Evolutionary conservation across 352 stramenopile genomes (phyloP).

Genomic region (Phytophthora uliginosa): DNA sequence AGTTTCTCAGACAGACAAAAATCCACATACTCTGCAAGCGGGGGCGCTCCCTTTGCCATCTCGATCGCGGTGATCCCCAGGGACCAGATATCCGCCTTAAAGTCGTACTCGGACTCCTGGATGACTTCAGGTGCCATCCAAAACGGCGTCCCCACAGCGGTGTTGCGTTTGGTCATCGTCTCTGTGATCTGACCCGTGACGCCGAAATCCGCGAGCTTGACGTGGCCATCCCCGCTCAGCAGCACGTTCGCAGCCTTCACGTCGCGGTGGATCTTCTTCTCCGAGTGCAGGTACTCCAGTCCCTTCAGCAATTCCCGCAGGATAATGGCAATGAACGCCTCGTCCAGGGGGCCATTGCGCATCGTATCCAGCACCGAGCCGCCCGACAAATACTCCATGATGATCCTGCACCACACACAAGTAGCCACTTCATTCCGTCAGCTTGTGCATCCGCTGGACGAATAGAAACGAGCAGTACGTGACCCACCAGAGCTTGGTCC

Average conservation of each 20-base stretch:
- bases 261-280: conserved; percentile 90
- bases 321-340: conserved; percentile 89
- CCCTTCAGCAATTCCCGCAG: conserved; percentile 82
- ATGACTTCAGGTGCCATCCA: conserved; percentile 97
- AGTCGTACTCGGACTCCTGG: conserved; percentile 95
- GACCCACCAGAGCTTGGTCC: conserved; percentile 81
- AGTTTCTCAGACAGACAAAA: neutral
- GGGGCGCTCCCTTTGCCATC: conserved; percentile 97
- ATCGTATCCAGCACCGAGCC: conserved; percentile 93
- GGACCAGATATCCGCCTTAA: conserved; percentile 98
- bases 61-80: conserved; percentile 99
- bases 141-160: conserved; percentile 98
- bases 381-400: conserved; percentile 96
- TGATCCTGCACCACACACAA: conserved; percentile 73
- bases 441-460: neutral
- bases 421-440: neutral
- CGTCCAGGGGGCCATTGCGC: conserved; percentile 75
- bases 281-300: conserved; percentile 83
- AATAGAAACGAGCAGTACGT: neutral
- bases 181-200: conserved; percentile 97
- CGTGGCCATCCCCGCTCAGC: conserved; percentile 80
- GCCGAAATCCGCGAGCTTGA: conserved; percentile 87
- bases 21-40: conserved; percentile 86
- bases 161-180: conserved; percentile 98
- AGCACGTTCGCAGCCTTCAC: conserved; percentile 89